Conservation (phyloP, 2,329 filamentous ascomycete species). For the Colletotrichum chrysophilum region DNA sequence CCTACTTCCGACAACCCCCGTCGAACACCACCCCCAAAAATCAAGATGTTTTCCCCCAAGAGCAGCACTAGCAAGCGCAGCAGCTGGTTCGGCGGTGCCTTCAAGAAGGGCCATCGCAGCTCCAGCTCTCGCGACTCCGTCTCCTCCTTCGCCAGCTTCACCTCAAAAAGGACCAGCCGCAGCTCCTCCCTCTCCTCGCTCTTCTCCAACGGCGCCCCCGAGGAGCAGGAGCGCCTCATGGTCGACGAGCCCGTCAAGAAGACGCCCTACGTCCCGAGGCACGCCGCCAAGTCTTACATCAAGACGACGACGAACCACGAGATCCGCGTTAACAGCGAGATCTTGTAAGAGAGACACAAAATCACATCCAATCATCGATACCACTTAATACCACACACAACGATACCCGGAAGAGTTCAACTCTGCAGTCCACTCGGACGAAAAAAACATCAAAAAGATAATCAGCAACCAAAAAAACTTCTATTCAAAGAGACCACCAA, state of each 20-base stretch:
- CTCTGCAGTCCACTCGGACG: neutral
- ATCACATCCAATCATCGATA: neutral
- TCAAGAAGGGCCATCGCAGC: slow-evolving; percentile 7
- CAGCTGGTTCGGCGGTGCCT: slow-evolving; percentile 5
- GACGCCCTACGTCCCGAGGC: slow-evolving; percentile 34
- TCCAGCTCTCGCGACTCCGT: slow-evolving; percentile 4
- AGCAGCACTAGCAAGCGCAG: neutral
- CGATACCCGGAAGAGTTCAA: neutral
- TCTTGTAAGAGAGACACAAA: slow-evolving; percentile 22
- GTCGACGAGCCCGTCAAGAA: neutral
- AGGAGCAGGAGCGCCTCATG: slow-evolving; percentile 14
- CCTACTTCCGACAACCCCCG: neutral
- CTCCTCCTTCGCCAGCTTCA: neutral
- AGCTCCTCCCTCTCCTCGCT: slow-evolving; percentile 4
- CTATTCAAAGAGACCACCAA: neutral
- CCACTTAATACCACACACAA: neutral
- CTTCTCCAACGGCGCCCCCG: neutral
- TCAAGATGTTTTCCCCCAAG: slow-evolving; percentile 7
- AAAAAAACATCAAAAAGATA: neutral
- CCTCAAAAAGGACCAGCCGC: neutral
- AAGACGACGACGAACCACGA: slow-evolving; percentile 43
- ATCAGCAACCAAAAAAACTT: neutral
- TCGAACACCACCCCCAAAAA: slow-evolving; percentile 1
- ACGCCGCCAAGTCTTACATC: slow-evolving; percentile 46
- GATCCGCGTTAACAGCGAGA: slow-evolving; percentile 42